These are phyloP conservation scores for Gilbertella persicaria DNA, from an alignment of 371 early-diverging fungal genomes.

Conservation along the genomic window DNA sequence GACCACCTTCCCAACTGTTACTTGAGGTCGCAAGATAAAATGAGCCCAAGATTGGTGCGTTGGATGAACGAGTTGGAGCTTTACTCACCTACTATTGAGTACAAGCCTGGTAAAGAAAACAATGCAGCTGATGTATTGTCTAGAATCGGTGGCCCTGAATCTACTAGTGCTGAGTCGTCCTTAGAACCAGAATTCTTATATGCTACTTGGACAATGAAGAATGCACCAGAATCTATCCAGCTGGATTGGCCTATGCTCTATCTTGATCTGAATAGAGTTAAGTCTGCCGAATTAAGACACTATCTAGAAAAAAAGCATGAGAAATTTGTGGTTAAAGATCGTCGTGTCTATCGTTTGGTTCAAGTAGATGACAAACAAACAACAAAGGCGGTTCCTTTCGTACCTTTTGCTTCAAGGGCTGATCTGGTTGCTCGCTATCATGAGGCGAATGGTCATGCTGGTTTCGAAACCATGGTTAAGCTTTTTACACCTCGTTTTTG, in stretches of 20 bases:
- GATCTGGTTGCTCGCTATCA: constrained; percentile 7
- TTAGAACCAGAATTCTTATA: constrained; percentile 24
- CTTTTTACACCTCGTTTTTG: constrained; percentile 10
- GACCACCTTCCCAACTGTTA: constrained; percentile 36
- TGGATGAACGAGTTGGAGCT: constrained; percentile 26
- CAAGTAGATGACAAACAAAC: too few species aligned
- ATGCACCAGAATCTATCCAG: background rate
- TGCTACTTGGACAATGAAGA: background rate
- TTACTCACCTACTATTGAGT: constrained; percentile 31
- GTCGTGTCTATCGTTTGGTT: too few species aligned
- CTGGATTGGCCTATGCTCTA: constrained; percentile 4
- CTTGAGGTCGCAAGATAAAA: constrained; percentile 21
- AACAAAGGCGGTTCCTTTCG: too few species aligned
- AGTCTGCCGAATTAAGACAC: too few species aligned
- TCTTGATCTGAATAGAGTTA: background rate
- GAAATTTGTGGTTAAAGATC: too few species aligned
- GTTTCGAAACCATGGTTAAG: background rate
- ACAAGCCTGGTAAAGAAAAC: constrained; percentile 29
- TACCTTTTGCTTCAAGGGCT: constrained; percentile 8
- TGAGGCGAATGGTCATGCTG: constrained; percentile 9
- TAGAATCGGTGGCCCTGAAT: constrained; percentile 3
- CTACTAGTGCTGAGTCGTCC: background rate
- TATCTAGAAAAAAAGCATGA: too few species aligned
- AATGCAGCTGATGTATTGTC: constrained; percentile 18
- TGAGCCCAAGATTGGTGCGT: constrained; percentile 25